Base-by-base conservation (phyloP, 1,284 basidiomycete genomes). In the Leccinum griseonigrum region DNA sequence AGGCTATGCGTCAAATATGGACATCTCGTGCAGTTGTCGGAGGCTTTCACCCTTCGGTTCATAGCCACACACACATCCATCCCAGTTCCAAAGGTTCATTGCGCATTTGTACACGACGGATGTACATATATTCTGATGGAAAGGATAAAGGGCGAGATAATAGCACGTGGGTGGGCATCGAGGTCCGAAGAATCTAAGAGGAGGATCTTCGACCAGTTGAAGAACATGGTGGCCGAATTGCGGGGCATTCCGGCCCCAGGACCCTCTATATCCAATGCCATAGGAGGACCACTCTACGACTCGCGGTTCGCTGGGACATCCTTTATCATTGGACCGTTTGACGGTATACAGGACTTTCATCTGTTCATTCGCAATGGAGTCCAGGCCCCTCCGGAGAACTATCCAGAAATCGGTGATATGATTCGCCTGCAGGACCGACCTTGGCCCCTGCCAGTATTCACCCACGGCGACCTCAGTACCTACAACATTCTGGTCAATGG, bases 61-160 rank as follows among this genome's bases (percentile, higher is more conserved):
- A 26, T 26, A 26, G 22, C 22, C 22, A 26, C 22, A 26, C 22
- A 26, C 22, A 26, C 22, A 26, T 26, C 22, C 22, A 26, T 26
- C 31, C 64, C 46, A 2, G 60, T 59, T 0, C 64, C 60, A 0
- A 63, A 40, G 40, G 53, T 66, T 14, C 14, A 58, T 4, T 63
- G 48, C 11, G 57, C 61, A 1, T 65, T 59, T 1, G 16, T 58
- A 4, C 52, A 60, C 28, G 56, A 56, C 0, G 55, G 50, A 0
- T 13, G 0, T 0, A 53, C 53, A 26, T 66, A 63, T 43, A 59
- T 65, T 13, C 1, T 65, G 4, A 65, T 65, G 57, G 64, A 66
- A 0, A 58, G 51, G 53, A 48, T 65, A 0, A 2, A 51, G 0
- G 59, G 63, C 0, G 2, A 57, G 0, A n/a, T 2, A 1, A 31